Conservation (phyloP, 2,329 filamentous ascomycete genomes). For the Penicillium freii region DNA sequence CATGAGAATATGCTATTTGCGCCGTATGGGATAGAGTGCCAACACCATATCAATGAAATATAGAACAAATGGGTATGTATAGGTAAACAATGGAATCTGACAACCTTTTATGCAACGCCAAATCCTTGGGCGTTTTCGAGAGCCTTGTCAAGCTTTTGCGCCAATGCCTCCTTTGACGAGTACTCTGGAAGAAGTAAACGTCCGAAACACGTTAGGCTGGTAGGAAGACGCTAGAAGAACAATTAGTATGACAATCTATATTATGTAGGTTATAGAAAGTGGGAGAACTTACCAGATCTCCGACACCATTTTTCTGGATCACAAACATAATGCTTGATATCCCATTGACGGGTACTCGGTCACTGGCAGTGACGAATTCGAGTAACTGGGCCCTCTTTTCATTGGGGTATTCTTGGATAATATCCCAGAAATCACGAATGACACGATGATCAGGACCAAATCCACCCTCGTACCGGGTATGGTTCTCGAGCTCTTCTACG, state of each 20-base stretch:
- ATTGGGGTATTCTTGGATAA: conserved; percentile 64
- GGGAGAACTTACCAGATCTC: conserved; percentile 45
- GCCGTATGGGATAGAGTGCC: neutral
- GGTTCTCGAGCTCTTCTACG: conserved; percentile 66
- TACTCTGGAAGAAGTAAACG: conserved; percentile 85
- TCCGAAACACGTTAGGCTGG: conserved; percentile 90
- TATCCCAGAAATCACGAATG: conserved; percentile 78
- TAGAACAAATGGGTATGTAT: conserved; percentile 21
- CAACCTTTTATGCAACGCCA: conserved; percentile 63
- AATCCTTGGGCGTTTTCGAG: conserved; percentile 87
- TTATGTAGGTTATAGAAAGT: neutral
- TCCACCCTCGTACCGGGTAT: conserved; percentile 73
- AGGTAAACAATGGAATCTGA: neutral
- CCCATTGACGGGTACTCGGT: conserved; percentile 84
- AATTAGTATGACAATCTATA: conserved; percentile 7
- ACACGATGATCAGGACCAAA: conserved; percentile 69
- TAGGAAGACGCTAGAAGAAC: conserved; percentile 60
- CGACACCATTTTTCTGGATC: conserved; percentile 72
- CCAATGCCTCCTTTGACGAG: conserved; percentile 64
- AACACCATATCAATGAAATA: conserved; percentile 3
- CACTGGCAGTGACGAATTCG: conserved; percentile 92
- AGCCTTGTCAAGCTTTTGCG: conserved; percentile 75
- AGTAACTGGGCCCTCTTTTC: conserved; percentile 72
- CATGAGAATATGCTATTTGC: conserved; percentile 1
- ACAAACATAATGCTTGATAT: conserved; percentile 79